These are phyloP conservation scores for Monosiga brevicollis DNA, from an alignment of 78 protist genomes.

Conservation along the genomic window DNA sequence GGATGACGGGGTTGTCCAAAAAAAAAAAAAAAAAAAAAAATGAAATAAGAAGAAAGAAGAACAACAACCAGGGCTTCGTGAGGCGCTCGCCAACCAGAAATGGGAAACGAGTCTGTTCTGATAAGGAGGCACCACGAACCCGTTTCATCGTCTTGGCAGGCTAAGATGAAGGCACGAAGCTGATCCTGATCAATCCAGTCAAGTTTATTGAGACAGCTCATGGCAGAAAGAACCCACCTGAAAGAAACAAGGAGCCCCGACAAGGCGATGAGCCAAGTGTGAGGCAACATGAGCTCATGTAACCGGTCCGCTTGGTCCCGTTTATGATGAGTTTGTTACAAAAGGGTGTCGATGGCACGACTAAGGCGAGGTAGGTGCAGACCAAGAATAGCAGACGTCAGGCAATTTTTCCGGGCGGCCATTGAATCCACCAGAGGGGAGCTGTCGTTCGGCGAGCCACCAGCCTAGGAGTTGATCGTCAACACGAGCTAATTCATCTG, in stretches of 20 bases:
- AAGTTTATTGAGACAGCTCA: conserved; percentile 43
- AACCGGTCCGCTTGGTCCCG: not conserved
- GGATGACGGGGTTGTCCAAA: no score
- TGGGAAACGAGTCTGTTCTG: no score
- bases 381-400: conserved; percentile 62
- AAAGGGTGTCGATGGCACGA: not conserved
- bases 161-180: conserved; percentile 66
- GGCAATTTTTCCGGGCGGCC: conserved; percentile 98
- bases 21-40: no score
- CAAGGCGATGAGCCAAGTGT: not conserved
- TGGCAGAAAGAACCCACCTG: conserved; percentile 97
- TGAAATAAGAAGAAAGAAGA: no score
- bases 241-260: conserved; percentile 91
- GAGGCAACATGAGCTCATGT: not conserved
- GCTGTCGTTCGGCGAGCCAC: conserved; percentile 98
- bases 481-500: no score
- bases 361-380: no score
- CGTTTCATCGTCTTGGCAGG: conserved; percentile 65
- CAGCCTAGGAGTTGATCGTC: conserved; percentile 78
- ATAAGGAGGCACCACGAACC: no score
- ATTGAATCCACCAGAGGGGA: conserved; percentile 94
- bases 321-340: not conserved
- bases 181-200: conserved; percentile 62
- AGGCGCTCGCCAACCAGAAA: no score
- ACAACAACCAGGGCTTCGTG: no score